phyloP scores from a whole-genome alignment of 257 asterid species.

The Lavandula angustifolia region DNA sequence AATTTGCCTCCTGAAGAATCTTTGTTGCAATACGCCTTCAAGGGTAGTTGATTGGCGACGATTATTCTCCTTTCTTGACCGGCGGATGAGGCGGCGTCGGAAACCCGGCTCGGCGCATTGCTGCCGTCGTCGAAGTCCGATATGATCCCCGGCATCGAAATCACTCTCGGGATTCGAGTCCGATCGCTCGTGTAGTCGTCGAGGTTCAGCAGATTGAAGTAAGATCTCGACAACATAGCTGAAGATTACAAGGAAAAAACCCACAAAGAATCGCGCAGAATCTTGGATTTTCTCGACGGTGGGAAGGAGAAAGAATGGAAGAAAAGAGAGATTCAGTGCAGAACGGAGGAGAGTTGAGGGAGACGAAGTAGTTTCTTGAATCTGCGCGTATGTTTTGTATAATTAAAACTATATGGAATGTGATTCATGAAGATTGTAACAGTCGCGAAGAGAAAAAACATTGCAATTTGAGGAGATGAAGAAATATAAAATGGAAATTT shows the following conservation, averaged over 20 bases:
- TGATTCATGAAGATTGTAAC: constrained; percentile 30
- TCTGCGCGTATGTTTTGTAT: not conserved
- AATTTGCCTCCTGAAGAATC: constrained; percentile 27
- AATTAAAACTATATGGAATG: constrained; percentile 34
- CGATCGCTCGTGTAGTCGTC: constrained; percentile 72
- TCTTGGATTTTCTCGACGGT: constrained; percentile 1
- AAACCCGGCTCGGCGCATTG: constrained; percentile 32
- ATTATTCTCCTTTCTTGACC: constrained; percentile 53
- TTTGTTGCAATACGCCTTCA: constrained; percentile 42
- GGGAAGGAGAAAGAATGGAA: not conserved
- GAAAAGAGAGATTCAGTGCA: constrained; percentile 21
- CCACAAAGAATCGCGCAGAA: constrained; percentile 8
- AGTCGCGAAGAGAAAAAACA: not conserved
- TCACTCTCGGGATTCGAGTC: constrained; percentile 66
- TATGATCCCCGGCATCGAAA: constrained; percentile 66
- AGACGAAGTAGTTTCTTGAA: not conserved
- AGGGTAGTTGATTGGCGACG: constrained; percentile 83
- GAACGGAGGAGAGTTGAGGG: not conserved
- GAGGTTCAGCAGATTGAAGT: constrained; percentile 63
- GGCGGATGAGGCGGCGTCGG: constrained; percentile 38
- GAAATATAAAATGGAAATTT: not conserved
- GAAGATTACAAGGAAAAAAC: not conserved
- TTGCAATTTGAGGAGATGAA: constrained; percentile 14
- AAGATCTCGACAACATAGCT: constrained; percentile 79
- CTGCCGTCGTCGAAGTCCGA: constrained; percentile 54